A percentile compares a stretch with the other conserved stretches of the same genome.
Conservation (phyloP, 1,139 yeast species). For the Diutina siamensis region DNA sequence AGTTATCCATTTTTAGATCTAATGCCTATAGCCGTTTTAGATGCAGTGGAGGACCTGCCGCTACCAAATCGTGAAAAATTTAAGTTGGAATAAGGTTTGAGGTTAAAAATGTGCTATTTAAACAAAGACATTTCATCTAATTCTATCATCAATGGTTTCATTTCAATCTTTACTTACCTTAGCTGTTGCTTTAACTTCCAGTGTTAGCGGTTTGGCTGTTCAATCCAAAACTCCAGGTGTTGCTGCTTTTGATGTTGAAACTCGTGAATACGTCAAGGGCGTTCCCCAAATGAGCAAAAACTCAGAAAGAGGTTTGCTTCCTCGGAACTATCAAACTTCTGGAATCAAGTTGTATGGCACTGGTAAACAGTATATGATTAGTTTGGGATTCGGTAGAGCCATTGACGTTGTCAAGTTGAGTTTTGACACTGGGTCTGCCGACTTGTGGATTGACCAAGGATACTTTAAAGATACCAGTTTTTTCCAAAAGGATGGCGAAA, state of each 20-base stretch:
- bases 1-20: too few species aligned
- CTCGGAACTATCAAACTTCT: not conserved
- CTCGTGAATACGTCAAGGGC: not conserved
- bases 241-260: not conserved
- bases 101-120: not conserved
- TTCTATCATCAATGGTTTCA: not conserved
- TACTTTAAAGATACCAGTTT: not conserved
- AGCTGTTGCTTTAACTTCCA: not conserved
- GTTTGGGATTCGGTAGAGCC: constrained; percentile 35
- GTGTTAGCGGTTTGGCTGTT: not conserved
- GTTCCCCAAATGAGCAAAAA: not conserved
- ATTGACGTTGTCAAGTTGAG: constrained; percentile 38
- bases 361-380: not conserved
- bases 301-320: not conserved
- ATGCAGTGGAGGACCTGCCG: too few species aligned
- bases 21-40: too few species aligned
- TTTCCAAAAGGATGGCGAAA: not conserved
- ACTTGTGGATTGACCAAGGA: constrained; percentile 8
- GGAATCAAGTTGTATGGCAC: not conserved
- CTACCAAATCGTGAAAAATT: too few species aligned
- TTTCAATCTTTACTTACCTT: not conserved
- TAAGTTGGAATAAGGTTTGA: too few species aligned
- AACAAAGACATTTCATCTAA: not conserved
- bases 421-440: constrained; percentile 11
- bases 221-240: not conserved